Conservation (phyloP, 192 early-diverging fungal species). For the Backusella mclennaniae region DNA sequence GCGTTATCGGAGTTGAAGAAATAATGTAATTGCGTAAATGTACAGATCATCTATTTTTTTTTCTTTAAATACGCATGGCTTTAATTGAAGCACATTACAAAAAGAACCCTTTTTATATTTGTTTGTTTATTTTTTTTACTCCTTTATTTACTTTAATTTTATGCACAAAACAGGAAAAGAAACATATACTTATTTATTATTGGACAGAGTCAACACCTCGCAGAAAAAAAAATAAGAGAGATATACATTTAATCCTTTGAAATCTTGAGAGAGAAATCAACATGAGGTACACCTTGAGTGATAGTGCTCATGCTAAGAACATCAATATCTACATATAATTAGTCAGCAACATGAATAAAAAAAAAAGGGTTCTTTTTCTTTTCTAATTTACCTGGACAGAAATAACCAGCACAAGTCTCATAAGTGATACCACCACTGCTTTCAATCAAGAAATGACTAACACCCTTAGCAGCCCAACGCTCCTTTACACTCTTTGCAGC, state of each 20-base stretch:
- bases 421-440: slow-evolving; percentile 96
- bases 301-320: slow-evolving; percentile 91
- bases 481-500: slow-evolving; percentile 77
- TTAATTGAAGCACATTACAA: neutral
- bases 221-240: too few relatives aligned
- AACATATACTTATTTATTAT: neutral
- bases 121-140: neutral
- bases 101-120: neutral
- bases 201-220: too few relatives aligned
- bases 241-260: neutral
- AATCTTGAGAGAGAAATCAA: slow-evolving; percentile 98
- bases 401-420: slow-evolving; percentile 76
- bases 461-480: slow-evolving; percentile 59
- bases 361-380: neutral
- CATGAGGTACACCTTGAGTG: slow-evolving; percentile 92
- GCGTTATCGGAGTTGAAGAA: neutral
- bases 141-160: neutral
- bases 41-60: neutral
- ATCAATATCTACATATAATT: slow-evolving; percentile 49
- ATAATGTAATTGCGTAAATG: neutral
- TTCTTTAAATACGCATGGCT: neutral
- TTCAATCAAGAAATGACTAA: slow-evolving; percentile 79
- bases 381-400: slow-evolving; percentile 64
- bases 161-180: neutral
- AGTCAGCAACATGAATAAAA: neutral